Conservation (phyloP, 140 eudicot species). For the Flaveria floridana region DNA sequence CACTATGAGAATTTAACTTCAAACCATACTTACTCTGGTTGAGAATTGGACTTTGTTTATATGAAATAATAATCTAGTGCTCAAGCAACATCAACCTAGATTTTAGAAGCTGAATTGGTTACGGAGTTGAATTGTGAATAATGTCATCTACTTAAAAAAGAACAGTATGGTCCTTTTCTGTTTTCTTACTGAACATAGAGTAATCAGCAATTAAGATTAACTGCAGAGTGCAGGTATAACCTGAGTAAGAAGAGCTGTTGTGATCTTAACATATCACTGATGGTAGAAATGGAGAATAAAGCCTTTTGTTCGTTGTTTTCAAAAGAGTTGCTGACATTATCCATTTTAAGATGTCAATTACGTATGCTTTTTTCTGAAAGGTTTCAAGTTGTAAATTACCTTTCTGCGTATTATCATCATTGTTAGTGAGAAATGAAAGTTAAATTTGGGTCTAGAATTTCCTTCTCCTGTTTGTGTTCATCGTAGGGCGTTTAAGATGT, state of each 20-base stretch:
- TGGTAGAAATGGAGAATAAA: background rate
- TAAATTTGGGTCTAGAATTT: background rate
- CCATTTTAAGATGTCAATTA: no score
- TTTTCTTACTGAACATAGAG: constrained; percentile 1
- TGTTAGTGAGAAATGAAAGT: background rate
- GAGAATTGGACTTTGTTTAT: background rate
- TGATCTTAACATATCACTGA: background rate
- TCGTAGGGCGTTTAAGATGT: background rate
- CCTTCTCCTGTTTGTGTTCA: background rate
- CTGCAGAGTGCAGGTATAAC: background rate
- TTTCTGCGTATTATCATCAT: background rate
- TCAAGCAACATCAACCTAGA: background rate
- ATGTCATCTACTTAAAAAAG: constrained; percentile 1
- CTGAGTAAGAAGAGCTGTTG: background rate
- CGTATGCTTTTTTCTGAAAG: background rate
- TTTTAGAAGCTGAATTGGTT: background rate
- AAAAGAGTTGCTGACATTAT: no score
- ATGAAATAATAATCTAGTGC: background rate
- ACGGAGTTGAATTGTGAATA: background rate
- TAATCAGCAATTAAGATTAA: background rate
- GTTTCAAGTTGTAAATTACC: background rate
- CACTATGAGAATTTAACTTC: no score
- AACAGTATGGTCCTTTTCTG: background rate
- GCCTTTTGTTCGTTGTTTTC: no score
- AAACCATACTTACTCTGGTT: background rate